Evolutionary conservation across 2,329 filamentous ascomycete genomes (phyloP), one percentile per base, ranked within the genome.

Genomic region (Fusarium anthophilum): DNA sequence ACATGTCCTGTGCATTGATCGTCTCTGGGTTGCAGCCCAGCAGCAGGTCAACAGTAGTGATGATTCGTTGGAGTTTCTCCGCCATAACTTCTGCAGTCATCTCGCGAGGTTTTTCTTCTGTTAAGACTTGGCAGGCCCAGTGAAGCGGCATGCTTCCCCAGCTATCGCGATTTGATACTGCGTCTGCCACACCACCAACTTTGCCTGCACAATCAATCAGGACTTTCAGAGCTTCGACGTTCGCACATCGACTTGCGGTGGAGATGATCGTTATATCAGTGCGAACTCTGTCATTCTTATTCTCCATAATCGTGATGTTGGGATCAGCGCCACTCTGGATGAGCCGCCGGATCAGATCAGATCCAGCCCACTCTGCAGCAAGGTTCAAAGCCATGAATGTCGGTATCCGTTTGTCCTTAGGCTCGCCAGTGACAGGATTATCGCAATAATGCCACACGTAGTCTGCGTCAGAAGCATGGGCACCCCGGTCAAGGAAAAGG

Each of bases 1-100:
- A 5, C 17, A 15, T 11, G 1, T 61, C 58, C 20, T 20, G 38
- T 2, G 18, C 2, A 17, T 37, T 37, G n/a, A 55, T 37, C 13
- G 12, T 55, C 6, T 26, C 7, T 0, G 50, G 24, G 2, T 1
- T 37, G 3, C 50, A 26, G 7, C 5, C n/a, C 2, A 37, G 7
- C 6, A 53, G 7, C 5, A 53, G 7, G 9, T 3, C 9, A 53
- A 53, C 1, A 3, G 3, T 2, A 0, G 32, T 17, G 3, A 38
- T 13, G 0, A 38, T 26, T 9, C 18, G 5, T 17, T 12, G 13
- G 9, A 22, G 1, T 2, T 15, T 37, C 8, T 53, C 18, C n/a
- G 3, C 9, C n/a, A 38, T 38, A 1, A 6, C 13, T 2, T 2
- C 10, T 9, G 3, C 1, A 53, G 13, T 6, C 18, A 53, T 3